These are phyloP conservation scores for Trichosporon inkin DNA, from an alignment of 1,284 basidiomycete genomes.

Conservation along the genomic window DNA sequence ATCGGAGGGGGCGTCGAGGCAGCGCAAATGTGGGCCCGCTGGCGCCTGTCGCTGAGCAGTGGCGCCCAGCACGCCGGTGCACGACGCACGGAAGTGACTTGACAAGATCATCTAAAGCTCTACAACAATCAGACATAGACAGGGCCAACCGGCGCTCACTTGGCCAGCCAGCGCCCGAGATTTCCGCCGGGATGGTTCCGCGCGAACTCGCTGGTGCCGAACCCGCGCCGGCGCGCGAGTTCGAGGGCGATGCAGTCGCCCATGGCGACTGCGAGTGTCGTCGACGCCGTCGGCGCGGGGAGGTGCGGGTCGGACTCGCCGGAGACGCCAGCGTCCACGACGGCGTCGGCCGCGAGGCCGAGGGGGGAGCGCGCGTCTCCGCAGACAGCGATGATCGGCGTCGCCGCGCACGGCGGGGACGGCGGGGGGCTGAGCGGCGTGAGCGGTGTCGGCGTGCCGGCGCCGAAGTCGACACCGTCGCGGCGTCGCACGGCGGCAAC, in stretches of 20 bases:
- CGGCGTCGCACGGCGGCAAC: not conserved
- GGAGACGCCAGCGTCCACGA: not conserved
- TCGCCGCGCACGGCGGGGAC: not conserved
- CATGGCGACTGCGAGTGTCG: not conserved
- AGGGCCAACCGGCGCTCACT: not conserved
- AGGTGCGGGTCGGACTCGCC: not conserved
- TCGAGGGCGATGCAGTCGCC: constrained; percentile 1
- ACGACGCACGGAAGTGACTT: too few relatives aligned
- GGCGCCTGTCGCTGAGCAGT: too few relatives aligned
- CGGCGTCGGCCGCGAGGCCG: not conserved
- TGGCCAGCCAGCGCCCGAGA: not conserved
- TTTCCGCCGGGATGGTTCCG: not conserved
- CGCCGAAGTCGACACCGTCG: not conserved
- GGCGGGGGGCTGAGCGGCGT: not conserved
- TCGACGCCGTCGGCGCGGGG: not conserved
- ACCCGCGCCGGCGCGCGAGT: not conserved
- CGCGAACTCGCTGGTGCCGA: not conserved
- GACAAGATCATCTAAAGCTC: too few relatives aligned
- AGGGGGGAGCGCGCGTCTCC: not conserved
- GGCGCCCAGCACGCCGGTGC: too few relatives aligned
- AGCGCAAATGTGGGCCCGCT: too few relatives aligned
- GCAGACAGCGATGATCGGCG: not conserved
- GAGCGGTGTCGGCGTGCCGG: too few relatives aligned
- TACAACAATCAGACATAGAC: too few relatives aligned
- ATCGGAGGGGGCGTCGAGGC: too few relatives aligned